Conservation (phyloP, 805 yeast genomes). For the Cyberlindnera veronae region DNA sequence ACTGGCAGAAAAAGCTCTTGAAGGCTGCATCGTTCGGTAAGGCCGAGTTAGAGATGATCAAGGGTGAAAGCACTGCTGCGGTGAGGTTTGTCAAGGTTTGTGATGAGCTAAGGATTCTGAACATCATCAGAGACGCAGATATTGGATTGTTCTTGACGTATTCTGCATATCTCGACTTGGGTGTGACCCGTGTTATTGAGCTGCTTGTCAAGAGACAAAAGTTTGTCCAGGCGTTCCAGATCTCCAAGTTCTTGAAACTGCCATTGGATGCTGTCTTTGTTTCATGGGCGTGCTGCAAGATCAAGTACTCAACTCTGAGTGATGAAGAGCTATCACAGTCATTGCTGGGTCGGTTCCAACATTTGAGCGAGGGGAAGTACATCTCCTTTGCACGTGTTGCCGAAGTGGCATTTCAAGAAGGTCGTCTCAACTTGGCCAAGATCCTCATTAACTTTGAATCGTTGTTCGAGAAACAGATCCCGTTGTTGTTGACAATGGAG, state of each 20-base stretch:
- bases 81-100: conserved; percentile 55
- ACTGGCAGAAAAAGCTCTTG: conserved; percentile 76
- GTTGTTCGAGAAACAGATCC: conserved; percentile 53
- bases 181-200: conserved; percentile 53
- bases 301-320: conserved; percentile 47
- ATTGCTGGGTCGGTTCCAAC: conserved; percentile 45
- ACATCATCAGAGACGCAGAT: conserved; percentile 59
- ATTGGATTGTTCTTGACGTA: conserved; percentile 69
- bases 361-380: conserved; percentile 30
- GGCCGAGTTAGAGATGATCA: conserved; percentile 37
- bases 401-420: conserved; percentile 72
- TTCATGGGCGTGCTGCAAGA: conserved; percentile 79
- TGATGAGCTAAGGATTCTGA: conserved; percentile 60
- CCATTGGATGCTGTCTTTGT: conserved; percentile 55
- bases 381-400: conserved; percentile 61
- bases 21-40: conserved; percentile 89
- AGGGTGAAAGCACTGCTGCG: conserved; percentile 36
- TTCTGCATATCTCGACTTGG: conserved; percentile 46
- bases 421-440: conserved; percentile 66
- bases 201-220: conserved; percentile 56
- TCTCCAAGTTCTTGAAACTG: conserved; percentile 47
- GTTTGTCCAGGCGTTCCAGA: conserved; percentile 59
- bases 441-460: conserved; percentile 65
- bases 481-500: conserved; percentile 64
- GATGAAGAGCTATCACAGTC: conserved; percentile 57